phyloP scores from a whole-genome alignment of 805 yeast species.

The Barnettozyma salicaria region DNA sequence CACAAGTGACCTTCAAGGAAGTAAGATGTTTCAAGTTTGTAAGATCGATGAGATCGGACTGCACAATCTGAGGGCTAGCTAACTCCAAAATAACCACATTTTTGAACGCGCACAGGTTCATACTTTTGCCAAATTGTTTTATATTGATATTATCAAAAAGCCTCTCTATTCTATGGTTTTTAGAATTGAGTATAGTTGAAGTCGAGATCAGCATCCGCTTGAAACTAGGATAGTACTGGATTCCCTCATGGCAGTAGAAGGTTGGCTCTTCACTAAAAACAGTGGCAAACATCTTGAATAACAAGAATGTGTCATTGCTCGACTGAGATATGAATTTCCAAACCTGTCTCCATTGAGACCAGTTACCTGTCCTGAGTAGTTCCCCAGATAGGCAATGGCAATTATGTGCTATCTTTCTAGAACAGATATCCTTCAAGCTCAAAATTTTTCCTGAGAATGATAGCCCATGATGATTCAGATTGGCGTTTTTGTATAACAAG shows the following conservation, averaged over 20 bases:
- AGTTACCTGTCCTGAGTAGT: slow-evolving; percentile 23
- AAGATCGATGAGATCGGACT: slow-evolving; percentile 16
- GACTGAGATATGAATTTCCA: slow-evolving; percentile 28
- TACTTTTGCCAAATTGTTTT: slow-evolving; percentile 10
- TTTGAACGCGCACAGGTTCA: slow-evolving; percentile 13
- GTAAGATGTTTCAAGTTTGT: slow-evolving; percentile 19
- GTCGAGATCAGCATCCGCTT: slow-evolving; percentile 13
- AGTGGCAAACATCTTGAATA: slow-evolving; percentile 28
- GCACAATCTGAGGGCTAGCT: slow-evolving; percentile 10
- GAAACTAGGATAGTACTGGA: slow-evolving; percentile 10
- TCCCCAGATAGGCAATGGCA: slow-evolving; percentile 16
- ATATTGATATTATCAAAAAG: slow-evolving; percentile 25
- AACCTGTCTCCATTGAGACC: slow-evolving; percentile 28
- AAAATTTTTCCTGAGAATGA: slow-evolving; percentile 1
- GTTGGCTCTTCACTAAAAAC: slow-evolving; percentile 17
- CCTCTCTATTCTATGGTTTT: slow-evolving; percentile 32
- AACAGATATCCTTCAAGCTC: slow-evolving; percentile 24
- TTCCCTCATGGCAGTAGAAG: slow-evolving; percentile 16
- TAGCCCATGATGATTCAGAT: neutral
- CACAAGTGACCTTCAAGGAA: slow-evolving; percentile 14
- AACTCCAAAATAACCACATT: slow-evolving; percentile 20
- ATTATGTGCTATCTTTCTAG: slow-evolving; percentile 25
- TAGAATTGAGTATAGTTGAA: slow-evolving; percentile 18
- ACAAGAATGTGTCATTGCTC: slow-evolving; percentile 28
- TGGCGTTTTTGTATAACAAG: neutral